Evolutionary conservation across 345 rosid genomes (phyloP), one percentile per base, ranked within the genome.

Genomic region (Eucalyptus cladocalyx): DNA sequence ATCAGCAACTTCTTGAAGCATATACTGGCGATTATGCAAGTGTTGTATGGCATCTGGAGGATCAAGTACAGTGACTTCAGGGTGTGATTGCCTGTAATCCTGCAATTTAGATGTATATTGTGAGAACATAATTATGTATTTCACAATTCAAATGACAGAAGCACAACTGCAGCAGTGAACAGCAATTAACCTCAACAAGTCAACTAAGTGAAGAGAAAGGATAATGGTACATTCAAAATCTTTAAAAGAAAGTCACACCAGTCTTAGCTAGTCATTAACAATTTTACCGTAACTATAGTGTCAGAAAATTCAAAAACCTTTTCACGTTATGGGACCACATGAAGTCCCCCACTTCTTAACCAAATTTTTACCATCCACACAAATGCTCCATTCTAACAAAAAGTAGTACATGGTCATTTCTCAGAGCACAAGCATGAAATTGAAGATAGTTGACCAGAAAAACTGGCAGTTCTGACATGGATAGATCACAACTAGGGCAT

Each of bases 21-120:
- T 96, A 26, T 95, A 96, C 88, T 96, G 97, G 86, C 97, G 98
- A 90, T 94, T 94, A 88, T 89, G 96, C 60, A 96, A 89, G 93
- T 94, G 97, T 87, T 94, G 96, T 91, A 96, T 96, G 37, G 97
- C 97, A 94, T 94, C 96, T 32, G 96, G 98, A 83, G 98, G 98
- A 92, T 96, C 97, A 65, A 96, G 98, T 91, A 96, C 97, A 49
- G 98, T 94, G 90, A 96, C 98, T 91, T 94, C 98, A 34, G 97
- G 98, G 92, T 96, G 96, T 83, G 94, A 90, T 87, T 34, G 91
- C 89, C 97, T 87, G 89, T 95, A 96, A 37, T 95, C 98, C 98
- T 96, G 89, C 88, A 93, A 87, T 88, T 86, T 50, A 37, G 37
- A 87, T 80, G 60, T 65, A 23, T 51, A 34, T 43, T 45, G 48